Percentiles rank a stretch among this genome's conserved stretches.
Conservation (phyloP, 805 yeast species). For the Saccharomyces kudriavzevii region DNA sequence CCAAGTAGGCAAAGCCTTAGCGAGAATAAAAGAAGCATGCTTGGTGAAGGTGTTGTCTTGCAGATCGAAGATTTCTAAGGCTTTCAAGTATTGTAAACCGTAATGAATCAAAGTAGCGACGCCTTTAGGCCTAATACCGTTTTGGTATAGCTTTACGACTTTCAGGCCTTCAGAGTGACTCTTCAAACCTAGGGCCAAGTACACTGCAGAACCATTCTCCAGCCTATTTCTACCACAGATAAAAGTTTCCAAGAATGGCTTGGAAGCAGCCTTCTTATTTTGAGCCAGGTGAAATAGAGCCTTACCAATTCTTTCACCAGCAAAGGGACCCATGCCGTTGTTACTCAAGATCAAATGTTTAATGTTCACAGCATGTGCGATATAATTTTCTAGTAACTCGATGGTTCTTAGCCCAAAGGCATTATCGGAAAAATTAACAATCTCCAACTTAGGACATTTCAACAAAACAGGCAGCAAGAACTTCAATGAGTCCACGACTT, state of each 20-base stretch:
- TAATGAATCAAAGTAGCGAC: slow-evolving; percentile 61
- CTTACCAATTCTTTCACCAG: slow-evolving; percentile 89
- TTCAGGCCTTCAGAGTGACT: slow-evolving; percentile 63
- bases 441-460: slow-evolving; percentile 56
- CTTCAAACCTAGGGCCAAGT: slow-evolving; percentile 76
- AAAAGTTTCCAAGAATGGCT: slow-evolving; percentile 63
- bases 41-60: slow-evolving; percentile 92
- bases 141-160: slow-evolving; percentile 78
- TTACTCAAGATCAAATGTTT: slow-evolving; percentile 85
- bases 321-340: slow-evolving; percentile 97
- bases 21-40: slow-evolving; percentile 56
- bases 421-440: slow-evolving; percentile 83
- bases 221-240: slow-evolving; percentile 96
- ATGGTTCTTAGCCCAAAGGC: slow-evolving; percentile 96
- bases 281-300: slow-evolving; percentile 65
- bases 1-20: slow-evolving; percentile 58
- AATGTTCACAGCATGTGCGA: slow-evolving; percentile 66
- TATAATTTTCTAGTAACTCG: slow-evolving; percentile 73
- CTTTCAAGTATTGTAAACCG: slow-evolving; percentile 58
- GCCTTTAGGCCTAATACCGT: slow-evolving; percentile 95
- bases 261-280: slow-evolving; percentile 45
- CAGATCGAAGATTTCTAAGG: slow-evolving; percentile 65
- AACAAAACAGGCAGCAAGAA: slow-evolving; percentile 66
- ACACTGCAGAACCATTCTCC: slow-evolving; percentile 87
- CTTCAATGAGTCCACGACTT: slow-evolving; percentile 78